Evolutionary conservation across 495 filamentous ascomycete species (phyloP).

Genomic region (Penicillium pulvis): DNA sequence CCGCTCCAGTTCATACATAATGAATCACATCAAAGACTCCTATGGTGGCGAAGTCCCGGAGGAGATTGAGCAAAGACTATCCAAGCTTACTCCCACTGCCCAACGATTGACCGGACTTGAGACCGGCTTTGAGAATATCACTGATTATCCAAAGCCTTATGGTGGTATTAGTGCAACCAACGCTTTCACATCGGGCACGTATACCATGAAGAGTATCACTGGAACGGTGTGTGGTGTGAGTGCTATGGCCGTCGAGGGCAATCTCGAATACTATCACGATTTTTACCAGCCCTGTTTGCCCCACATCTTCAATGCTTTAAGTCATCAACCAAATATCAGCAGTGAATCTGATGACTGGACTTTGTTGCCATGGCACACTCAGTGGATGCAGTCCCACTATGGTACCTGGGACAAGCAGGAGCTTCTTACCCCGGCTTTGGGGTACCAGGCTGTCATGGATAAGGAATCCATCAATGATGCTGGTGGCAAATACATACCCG

Average conservation of each 20-base stretch:
- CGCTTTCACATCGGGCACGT: conserved; percentile 45
- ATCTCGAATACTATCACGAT: conserved; percentile 26
- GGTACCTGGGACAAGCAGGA: conserved; percentile 32
- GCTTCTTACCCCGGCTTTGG: conserved; percentile 31
- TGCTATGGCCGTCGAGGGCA: conserved; percentile 3
- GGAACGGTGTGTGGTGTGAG: conserved; percentile 50
- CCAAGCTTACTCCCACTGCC: conserved; percentile 44
- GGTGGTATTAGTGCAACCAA: conserved; percentile 50
- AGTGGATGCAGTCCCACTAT: conserved; percentile 42
- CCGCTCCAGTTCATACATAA: conserved; percentile 28
- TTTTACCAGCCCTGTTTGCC: conserved; percentile 48
- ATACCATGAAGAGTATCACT: conserved; percentile 49
- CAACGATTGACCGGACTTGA: conserved; percentile 45
- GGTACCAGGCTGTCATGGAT: conserved; percentile 35
- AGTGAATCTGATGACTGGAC: conserved; percentile 34
- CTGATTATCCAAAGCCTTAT: conserved; percentile 26
- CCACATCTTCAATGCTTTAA: conserved; percentile 39
- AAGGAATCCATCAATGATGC: conserved; percentile 27
- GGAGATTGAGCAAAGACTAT: conserved; percentile 30
- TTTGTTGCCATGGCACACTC: conserved; percentile 38
- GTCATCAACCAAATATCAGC: conserved; percentile 34
- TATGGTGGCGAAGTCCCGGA: conserved; percentile 34
- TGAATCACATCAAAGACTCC: conserved; percentile 39
- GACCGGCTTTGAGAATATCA: conserved; percentile 36
- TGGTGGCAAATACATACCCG: conserved; percentile 25